These are phyloP conservation scores for Geotrichum phurueaensis DNA, from an alignment of 1,139 yeast species.

Conservation along the genomic window DNA sequence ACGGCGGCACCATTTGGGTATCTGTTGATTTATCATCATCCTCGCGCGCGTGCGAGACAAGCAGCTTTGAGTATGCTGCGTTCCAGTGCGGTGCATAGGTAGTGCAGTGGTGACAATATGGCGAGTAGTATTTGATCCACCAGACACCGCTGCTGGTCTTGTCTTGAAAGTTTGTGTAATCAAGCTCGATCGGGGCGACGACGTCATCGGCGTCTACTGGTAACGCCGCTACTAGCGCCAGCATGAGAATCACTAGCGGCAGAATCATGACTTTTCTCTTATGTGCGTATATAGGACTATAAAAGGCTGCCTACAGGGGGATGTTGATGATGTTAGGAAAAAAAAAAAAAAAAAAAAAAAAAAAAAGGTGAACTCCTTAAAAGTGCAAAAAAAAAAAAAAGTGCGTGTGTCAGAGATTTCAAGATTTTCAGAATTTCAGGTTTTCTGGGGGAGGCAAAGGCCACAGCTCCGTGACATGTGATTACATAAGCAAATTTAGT, in stretches of 20 bases:
- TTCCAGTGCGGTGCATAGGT: conserved; percentile 39
- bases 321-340: not conserved
- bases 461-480: not conserved
- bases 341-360: too few relatives aligned
- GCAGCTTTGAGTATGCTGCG: conserved; percentile 23
- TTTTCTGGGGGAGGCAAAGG: too few relatives aligned
- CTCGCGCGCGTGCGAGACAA: not conserved
- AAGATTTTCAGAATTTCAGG: too few relatives aligned
- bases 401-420: not conserved
- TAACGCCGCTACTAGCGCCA: not conserved
- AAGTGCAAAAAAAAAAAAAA: too few relatives aligned
- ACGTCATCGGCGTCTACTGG: not conserved
- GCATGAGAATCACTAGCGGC: not conserved
- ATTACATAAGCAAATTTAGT: not conserved
- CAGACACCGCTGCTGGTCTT: conserved; percentile 30
- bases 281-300: not conserved
- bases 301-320: not conserved
- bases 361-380: not conserved
- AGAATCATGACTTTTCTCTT: not conserved
- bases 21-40: not conserved
- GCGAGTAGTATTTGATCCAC: conserved; percentile 41
- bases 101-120: conserved; percentile 39
- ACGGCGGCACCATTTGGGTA: conserved; percentile 11
- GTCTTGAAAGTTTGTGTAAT: conserved; percentile 1
- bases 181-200: conserved; percentile 8